phyloP scores from a whole-genome alignment of 2,329 filamentous ascomycete genomes.

The Neoascochyta sp. region DNA sequence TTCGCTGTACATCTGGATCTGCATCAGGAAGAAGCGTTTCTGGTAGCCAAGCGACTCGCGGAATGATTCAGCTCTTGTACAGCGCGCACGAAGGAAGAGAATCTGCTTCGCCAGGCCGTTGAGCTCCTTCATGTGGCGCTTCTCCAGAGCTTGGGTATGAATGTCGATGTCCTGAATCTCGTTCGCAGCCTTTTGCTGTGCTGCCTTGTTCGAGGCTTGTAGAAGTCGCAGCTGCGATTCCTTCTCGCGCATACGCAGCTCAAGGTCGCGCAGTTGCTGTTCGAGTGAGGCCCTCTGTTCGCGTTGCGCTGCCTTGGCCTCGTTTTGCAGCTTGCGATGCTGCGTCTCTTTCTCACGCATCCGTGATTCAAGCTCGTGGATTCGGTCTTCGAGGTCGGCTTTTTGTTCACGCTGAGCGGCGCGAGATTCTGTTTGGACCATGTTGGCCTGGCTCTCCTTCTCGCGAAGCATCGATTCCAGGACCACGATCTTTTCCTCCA shows the following conservation, averaged over 20 bases:
- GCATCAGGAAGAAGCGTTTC: conserved; percentile 76
- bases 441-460: conserved; percentile 27
- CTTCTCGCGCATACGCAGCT: conserved; percentile 23
- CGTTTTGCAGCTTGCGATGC: conserved; percentile 24
- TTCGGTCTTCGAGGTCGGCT: conserved; percentile 50
- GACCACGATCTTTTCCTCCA: conserved; percentile 55
- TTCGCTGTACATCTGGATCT: conserved; percentile 78
- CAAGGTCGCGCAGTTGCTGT: conserved; percentile 50
- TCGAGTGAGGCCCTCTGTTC: conserved; percentile 38
- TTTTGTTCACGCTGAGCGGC: conserved; percentile 57
- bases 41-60: conserved; percentile 77
- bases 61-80: conserved; percentile 75
- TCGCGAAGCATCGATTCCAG: conserved; percentile 38
- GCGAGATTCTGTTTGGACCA: conserved; percentile 38
- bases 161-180: conserved; percentile 34
- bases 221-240: conserved; percentile 23
- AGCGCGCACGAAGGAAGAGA: conserved; percentile 79
- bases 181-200: conserved; percentile 27
- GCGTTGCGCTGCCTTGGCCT: conserved; percentile 32
- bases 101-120: conserved; percentile 85
- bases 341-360: conserved; percentile 31
- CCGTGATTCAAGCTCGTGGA: conserved; percentile 20
- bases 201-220: conserved; percentile 28
- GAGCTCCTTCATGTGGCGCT: conserved; percentile 69
- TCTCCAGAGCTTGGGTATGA: conserved; percentile 61